Conservation (phyloP, 1,139 yeast genomes). For the Debaryomycetaceae sp. region DNA sequence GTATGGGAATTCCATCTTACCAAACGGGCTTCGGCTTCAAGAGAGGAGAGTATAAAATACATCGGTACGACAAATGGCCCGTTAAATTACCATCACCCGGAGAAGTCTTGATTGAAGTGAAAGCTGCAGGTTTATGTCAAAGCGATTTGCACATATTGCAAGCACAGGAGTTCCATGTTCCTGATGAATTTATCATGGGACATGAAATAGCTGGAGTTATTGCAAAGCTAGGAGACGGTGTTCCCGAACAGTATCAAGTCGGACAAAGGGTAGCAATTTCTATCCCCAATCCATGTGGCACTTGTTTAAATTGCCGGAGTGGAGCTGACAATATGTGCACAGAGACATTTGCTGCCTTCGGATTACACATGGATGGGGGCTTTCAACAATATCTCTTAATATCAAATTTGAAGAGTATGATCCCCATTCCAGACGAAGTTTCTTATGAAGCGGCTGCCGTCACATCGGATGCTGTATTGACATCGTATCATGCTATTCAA, state of each 20-base stretch:
- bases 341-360: constrained; percentile 25
- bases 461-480: constrained; percentile 48
- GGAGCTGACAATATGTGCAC: constrained; percentile 44
- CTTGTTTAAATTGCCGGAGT: constrained; percentile 38
- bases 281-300: constrained; percentile 42
- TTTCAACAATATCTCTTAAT: constrained; percentile 46
- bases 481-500: constrained; percentile 50
- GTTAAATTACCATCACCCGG: constrained; percentile 34
- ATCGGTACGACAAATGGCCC: constrained; percentile 26
- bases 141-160: constrained; percentile 47
- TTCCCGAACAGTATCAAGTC: constrained; percentile 20
- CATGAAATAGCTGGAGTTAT: constrained; percentile 56
- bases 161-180: constrained; percentile 19
- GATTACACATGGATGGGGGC: constrained; percentile 49
- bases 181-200: constrained; percentile 47
- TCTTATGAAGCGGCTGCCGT: constrained; percentile 47
- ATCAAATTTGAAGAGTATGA: constrained; percentile 30
- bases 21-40: constrained; percentile 27
- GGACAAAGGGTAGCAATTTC: constrained; percentile 39
- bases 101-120: constrained; percentile 44
- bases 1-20: constrained; percentile 11
- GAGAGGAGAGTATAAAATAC: constrained; percentile 17
- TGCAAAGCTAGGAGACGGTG: constrained; percentile 36
- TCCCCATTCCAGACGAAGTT: constrained; percentile 48
- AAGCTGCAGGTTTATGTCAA: constrained; percentile 53